Evolutionary conservation across 257 asterid species (phyloP).

Genomic region (Capsicum chinense): DNA sequence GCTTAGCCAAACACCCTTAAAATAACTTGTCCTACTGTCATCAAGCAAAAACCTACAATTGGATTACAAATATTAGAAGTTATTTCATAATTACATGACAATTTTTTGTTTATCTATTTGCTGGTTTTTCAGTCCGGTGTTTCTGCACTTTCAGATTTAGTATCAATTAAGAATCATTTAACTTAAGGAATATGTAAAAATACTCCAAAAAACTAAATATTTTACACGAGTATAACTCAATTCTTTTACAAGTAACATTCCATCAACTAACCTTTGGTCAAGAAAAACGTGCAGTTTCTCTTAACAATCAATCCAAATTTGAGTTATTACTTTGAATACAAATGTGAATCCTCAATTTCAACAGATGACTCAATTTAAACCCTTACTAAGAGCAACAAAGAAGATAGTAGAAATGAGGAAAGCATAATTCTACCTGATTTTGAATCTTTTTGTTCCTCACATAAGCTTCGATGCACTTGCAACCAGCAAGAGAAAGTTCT

Average conservation of each 20-base stretch:
- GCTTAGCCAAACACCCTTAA: neutral
- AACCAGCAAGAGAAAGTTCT: slow-evolving; percentile 76
- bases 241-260: neutral
- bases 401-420: neutral
- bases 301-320: too few species aligned
- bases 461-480: slow-evolving; percentile 94
- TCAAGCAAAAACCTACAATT: neutral
- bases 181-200: neutral
- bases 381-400: too few species aligned
- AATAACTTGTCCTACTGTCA: neutral
- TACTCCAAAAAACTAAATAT: neutral
- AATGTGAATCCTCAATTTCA: too few species aligned
- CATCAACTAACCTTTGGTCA: too few species aligned
- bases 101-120: neutral
- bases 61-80: neutral
- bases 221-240: neutral
- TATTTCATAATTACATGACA: slow-evolving; percentile 5
- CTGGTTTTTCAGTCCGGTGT: neutral
- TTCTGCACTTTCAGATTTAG: neutral
- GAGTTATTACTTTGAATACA: too few species aligned
- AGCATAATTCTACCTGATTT: slow-evolving; percentile 66
- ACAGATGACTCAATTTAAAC: too few species aligned
- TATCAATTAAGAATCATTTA: neutral
- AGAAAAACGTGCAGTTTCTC: too few species aligned
- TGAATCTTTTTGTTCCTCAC: slow-evolving; percentile 87